Evolutionary conservation across 1,284 basidiomycete genomes (phyloP), one percentile per base, ranked within the genome.

Genomic region (Singerocomus inundabilis): DNA sequence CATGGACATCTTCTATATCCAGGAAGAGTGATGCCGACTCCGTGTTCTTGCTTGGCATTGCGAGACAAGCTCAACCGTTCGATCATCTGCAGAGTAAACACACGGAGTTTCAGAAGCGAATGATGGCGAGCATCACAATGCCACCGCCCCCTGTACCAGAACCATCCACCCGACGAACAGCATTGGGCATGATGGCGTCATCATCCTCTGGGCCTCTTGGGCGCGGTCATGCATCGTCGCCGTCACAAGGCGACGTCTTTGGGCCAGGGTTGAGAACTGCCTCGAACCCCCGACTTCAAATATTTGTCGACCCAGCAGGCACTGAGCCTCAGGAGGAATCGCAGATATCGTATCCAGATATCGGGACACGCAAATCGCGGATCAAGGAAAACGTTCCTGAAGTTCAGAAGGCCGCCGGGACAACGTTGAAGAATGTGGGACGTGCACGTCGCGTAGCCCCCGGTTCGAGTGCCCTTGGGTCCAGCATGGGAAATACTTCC

Each of bases 21-120:
- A 95, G 92, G 56, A 86, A 86, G 54, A 81, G 80, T 57, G 88
- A 93, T 57, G 92, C 96, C 13, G 95, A 98, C 62, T 84, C 87
- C 42, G 84, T 86, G 16, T 98, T 94, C 69, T 71, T 80, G 26
- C 78, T 99, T 9, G 96, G 95, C 7, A 91, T 98, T 51, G 84
- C 86, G 10, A 77, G 93, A 45, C 79, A 80, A 52, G 91, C 87
- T 1, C 72, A 79, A 15, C 91, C 91, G 1, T 70, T 91, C 21
- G 88, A 91, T 42, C 84, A 85, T 39, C 76, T 96, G 28, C 82
- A 88, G 69, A 78, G 73, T 47, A 77, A 88, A 51, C 84, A 93
- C 65, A 70, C 80, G 43, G 88, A 92, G 40, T 95, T 93, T 70
- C 86, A 92, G 60, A 87, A 88, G 54, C 83, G 91, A 13, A 85